phyloP scores from a whole-genome alignment of 352 stramenopile genomes.

The Phytophthora meadii region DNA sequence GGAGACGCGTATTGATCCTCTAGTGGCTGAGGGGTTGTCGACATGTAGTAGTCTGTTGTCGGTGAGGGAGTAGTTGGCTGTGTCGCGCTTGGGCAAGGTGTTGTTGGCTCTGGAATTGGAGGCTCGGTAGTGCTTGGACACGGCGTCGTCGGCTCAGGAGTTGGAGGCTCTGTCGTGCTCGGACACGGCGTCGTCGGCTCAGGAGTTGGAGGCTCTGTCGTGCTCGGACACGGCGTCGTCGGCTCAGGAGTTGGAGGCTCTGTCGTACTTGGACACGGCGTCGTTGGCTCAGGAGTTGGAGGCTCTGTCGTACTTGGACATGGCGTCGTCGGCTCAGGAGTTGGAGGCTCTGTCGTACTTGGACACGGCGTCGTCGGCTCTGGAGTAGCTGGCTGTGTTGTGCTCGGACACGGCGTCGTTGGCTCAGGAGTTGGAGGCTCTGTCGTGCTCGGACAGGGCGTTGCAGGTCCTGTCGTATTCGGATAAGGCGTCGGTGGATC shows the following conservation, averaged over 20 bases:
- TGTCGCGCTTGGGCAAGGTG: conserved; percentile 5
- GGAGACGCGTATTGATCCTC: conserved; percentile 3
- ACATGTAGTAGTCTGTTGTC: neutral
- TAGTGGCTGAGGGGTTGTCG: neutral
- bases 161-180: neutral
- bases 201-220: neutral
- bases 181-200: neutral
- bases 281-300: neutral
- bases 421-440: neutral
- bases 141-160: neutral
- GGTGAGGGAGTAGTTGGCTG: neutral
- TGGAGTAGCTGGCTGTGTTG: conserved; percentile 4
- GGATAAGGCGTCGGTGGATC: neutral
- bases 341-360: neutral
- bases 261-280: neutral
- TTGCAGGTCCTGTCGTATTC: neutral
- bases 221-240: conserved; percentile 3
- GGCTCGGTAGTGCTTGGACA: neutral
- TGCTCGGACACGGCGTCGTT: neutral
- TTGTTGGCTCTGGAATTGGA: neutral
- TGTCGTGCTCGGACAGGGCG: neutral
- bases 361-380: conserved; percentile 5
- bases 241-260: neutral
- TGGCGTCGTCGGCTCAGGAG: neutral
- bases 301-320: conserved; percentile 2